Evolutionary conservation across 2,329 filamentous ascomycete species (phyloP).

Genomic region (Harringtonia lauricola): DNA sequence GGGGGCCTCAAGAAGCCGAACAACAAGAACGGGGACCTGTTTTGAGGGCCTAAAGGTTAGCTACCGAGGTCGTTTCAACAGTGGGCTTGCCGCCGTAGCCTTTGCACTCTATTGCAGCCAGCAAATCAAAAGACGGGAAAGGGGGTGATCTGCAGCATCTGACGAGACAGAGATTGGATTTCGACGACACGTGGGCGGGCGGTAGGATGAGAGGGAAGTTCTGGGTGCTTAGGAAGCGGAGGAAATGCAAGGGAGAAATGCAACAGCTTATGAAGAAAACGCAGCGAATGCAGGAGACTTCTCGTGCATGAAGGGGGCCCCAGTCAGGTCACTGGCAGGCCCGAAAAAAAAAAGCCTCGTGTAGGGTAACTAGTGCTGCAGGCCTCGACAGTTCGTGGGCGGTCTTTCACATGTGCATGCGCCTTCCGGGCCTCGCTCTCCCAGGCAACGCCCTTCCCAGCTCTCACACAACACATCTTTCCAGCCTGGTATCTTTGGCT

Average conservation of each 20-base stretch:
- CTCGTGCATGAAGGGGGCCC: not conserved
- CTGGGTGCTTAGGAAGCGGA: no score
- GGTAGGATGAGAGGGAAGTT: not conserved
- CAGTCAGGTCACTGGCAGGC: not conserved
- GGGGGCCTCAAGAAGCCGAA: no score
- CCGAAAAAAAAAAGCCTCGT: not conserved
- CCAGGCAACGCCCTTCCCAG: no score
- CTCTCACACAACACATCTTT: no score
- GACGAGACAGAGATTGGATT: not conserved
- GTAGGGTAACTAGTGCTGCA: not conserved
- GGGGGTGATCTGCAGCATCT: no score
- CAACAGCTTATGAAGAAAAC: not conserved
- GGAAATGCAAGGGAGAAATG: not conserved
- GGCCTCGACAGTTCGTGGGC: not conserved
- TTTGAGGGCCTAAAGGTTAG: no score
- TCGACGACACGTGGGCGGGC: constrained; percentile 1
- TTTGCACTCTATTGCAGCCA: not conserved
- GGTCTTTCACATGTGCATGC: not conserved
- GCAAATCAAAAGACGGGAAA: not conserved
- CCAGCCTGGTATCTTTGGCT: no score
- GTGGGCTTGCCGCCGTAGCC: no score
- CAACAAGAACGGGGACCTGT: no score
- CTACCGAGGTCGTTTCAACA: no score
- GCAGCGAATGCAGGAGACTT: no score
- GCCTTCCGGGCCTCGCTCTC: no score